Conservation (phyloP, 306 rosid genomes). For the Prinsepia uniflora region DNA sequence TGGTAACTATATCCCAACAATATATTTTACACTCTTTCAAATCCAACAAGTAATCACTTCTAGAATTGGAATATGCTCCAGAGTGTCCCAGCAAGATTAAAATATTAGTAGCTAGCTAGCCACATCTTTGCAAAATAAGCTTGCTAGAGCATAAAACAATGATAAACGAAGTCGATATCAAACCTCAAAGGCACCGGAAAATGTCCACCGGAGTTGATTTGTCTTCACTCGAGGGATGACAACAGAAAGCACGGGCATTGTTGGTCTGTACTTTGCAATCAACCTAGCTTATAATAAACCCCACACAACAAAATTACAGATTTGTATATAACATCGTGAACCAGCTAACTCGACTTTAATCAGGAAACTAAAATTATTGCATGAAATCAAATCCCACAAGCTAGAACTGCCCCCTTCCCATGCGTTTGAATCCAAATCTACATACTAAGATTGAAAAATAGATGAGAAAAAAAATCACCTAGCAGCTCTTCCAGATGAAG, state of each 20-base stretch:
- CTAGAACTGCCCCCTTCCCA: background rate
- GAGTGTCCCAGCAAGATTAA: background rate
- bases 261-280: slow-evolving; percentile 91
- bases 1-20: background rate
- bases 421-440: background rate
- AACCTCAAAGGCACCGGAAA: slow-evolving; percentile 87
- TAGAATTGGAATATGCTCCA: background rate
- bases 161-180: slow-evolving; percentile 7
- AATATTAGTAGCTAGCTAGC: background rate
- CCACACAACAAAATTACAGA: background rate
- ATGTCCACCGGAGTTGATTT: slow-evolving; percentile 81
- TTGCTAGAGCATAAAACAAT: background rate
- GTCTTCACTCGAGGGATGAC: slow-evolving; percentile 80
- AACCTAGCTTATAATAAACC: slow-evolving; percentile 42
- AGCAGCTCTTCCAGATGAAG: slow-evolving; percentile 92
- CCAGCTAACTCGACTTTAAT: background rate
- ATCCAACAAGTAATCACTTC: background rate
- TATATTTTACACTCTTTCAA: background rate
- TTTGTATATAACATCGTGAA: background rate
- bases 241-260: slow-evolving; percentile 92
- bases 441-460: background rate
- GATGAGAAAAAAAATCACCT: slow-evolving; percentile 38
- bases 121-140: background rate
- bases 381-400: background rate
- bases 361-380: background rate